Base-by-base conservation (phyloP, 129 eudicot species). In the Escallonia herrerae region DNA sequence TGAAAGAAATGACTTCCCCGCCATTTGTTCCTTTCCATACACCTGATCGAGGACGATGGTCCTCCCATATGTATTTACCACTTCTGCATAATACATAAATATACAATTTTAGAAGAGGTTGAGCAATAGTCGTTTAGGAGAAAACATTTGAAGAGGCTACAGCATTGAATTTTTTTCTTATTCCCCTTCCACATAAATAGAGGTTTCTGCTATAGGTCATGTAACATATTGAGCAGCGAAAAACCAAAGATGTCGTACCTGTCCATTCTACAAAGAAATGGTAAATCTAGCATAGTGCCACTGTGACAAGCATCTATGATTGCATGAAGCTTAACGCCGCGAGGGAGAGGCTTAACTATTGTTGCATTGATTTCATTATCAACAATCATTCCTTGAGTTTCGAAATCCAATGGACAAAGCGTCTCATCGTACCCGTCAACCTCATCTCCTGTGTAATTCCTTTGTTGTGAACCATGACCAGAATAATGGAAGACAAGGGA, bases 241-340 rank as follows among this genome's bases (percentile, higher is more conserved):
- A 62, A 40, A 39, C 40, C 13, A 14, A 50, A 49, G 60, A 69
- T 22, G 39, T 22, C 71, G n/a, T n/a, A n/a, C 97, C 91, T 79
- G 83, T 88, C 81, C 96, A 91, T 91, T 72, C 96, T 74, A 74
- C 96, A 91, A 74, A 87, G 96, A 69, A 72, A 85, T n/a, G 97
- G 85, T 53, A 91, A 76, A 79, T 87, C 97, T 33, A 91, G 76
- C 78, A 85, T 76, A 44, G 97, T 91, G 58, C 97, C 97, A 66
- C 97, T 91, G 69, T 91, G 97, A 70, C 97, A 87, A 42, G 97
- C 96, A 81, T 93, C 96, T 57, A 93, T 85, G 61, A 88, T 83
- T 51, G 98, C 91, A 69, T 85, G 95, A 76, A 91, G 96, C 76
- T 75, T 85, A 56, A 78, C 96, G 37, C 96, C 96, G 38, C 39